phyloP scores from a whole-genome alignment of 176 grass and related monocot species.

The Puccinellia tenuiflora region DNA sequence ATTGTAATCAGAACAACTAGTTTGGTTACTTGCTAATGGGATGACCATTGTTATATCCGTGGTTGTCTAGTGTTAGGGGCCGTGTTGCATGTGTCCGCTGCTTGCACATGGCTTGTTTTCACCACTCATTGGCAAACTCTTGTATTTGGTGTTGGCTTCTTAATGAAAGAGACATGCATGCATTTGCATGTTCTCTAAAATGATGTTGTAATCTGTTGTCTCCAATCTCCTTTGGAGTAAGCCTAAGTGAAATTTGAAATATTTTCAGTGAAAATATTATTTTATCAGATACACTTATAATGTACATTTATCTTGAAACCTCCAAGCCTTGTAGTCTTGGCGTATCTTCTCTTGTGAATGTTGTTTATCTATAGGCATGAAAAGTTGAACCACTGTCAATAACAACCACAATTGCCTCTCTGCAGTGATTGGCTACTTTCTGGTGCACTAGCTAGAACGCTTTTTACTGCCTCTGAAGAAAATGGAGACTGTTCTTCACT shows the following conservation, averaged over 20 bases:
- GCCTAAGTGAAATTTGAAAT: background rate
- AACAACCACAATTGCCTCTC: conserved; percentile 10
- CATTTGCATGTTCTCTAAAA: background rate
- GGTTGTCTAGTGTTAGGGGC: background rate
- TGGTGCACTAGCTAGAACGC: conserved; percentile 59
- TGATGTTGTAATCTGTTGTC: background rate
- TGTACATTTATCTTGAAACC: background rate
- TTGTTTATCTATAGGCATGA: background rate
- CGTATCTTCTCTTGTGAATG: background rate
- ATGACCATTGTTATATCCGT: background rate
- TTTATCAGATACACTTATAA: background rate
- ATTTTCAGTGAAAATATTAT: background rate
- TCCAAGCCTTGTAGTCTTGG: background rate
- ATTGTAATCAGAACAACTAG: background rate
- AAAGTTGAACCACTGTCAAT: conserved; percentile 7
- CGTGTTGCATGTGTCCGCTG: background rate
- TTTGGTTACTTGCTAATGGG: background rate
- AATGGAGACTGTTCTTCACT: conserved; percentile 58
- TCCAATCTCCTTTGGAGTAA: background rate
- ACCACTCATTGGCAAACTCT: background rate
- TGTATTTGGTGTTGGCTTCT: background rate
- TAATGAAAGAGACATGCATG: background rate
- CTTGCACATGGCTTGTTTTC: background rate
- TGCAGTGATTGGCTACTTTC: conserved; percentile 88
- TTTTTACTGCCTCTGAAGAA: conserved; percentile 59